Evolutionary conservation across 2,329 filamentous ascomycete species (phyloP).

Genomic region (Fusarium sp.): DNA sequence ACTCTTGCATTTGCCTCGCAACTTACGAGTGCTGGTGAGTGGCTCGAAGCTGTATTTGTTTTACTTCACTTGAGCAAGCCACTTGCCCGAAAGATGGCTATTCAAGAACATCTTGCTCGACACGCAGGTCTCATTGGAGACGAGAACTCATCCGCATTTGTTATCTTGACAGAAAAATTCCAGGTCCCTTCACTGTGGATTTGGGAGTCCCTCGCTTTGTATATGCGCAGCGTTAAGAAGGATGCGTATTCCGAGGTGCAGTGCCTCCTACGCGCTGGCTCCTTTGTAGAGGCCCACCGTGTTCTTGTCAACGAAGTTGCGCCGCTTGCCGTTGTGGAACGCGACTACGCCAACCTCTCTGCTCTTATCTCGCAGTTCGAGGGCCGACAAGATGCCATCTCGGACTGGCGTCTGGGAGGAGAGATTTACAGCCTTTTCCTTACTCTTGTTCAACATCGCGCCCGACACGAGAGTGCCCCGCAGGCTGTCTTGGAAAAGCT

Average conservation of each 20-base stretch:
- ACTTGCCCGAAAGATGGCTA: constrained; percentile 72
- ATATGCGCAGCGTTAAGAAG: constrained; percentile 79
- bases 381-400: constrained; percentile 70
- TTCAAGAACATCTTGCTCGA: constrained; percentile 80
- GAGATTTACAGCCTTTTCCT: constrained; percentile 80
- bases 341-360: constrained; percentile 79
- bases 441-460: constrained; percentile 61
- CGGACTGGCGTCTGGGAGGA: constrained; percentile 83
- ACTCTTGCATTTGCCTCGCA: constrained; percentile 75
- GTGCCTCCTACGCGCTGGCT: constrained; percentile 82
- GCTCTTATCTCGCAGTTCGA: constrained; percentile 80
- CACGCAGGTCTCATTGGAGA: constrained; percentile 77
- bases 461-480: constrained; percentile 57
- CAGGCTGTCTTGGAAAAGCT: constrained; percentile 67
- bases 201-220: constrained; percentile 87
- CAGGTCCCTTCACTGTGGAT: constrained; percentile 83
- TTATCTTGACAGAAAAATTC: constrained; percentile 72
- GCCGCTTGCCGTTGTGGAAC: constrained; percentile 83
- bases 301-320: constrained; percentile 86
- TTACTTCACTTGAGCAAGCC: constrained; percentile 79
- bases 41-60: constrained; percentile 80
- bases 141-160: constrained; percentile 68
- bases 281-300: constrained; percentile 84
- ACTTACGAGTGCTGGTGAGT: constrained; percentile 73
- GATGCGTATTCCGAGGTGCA: constrained; percentile 79